phyloP scores from a whole-genome alignment of 2,329 filamentous ascomycete genomes.

The Monilinia laxa region DNA sequence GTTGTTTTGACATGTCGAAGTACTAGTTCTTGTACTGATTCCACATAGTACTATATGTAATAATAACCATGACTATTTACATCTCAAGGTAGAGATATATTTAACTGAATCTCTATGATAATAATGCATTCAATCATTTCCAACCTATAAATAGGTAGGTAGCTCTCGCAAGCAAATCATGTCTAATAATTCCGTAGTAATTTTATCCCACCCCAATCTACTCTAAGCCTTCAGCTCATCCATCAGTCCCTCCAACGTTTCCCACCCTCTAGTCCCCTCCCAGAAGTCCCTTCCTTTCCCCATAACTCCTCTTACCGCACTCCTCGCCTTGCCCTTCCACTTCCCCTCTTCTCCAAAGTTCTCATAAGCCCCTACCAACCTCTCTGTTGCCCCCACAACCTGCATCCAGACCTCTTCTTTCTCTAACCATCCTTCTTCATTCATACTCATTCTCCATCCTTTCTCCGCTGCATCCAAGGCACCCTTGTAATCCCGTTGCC shows the following conservation, averaged over 20 bases:
- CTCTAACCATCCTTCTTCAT: constrained; percentile 41
- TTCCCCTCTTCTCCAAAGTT: constrained; percentile 68
- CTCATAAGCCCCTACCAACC: constrained; percentile 80
- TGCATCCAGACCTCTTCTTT: constrained; percentile 56
- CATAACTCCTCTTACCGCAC: constrained; percentile 78
- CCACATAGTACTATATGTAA: no score
- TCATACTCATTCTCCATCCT: constrained; percentile 71
- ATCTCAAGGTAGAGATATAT: no score
- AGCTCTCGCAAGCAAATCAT: neutral
- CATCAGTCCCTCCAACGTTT: constrained; percentile 55
- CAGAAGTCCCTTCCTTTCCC: constrained; percentile 77
- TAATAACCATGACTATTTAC: no score
- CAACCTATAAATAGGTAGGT: neutral
- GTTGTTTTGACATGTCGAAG: no score
- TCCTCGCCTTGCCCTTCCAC: constrained; percentile 88
- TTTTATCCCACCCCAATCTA: neutral
- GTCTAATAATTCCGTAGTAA: neutral
- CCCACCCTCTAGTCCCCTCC: constrained; percentile 74
- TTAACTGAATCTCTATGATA: neutral
- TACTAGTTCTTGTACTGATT: no score
- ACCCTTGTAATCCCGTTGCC: constrained; percentile 66
- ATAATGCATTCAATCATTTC: neutral
- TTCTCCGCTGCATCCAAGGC: constrained; percentile 86
- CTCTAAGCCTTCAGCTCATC: constrained; percentile 48
- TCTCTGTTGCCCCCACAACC: constrained; percentile 66